These are phyloP conservation scores for Sonneratia alba DNA, from an alignment of 345 rosid genomes.

Conservation along the genomic window DNA sequence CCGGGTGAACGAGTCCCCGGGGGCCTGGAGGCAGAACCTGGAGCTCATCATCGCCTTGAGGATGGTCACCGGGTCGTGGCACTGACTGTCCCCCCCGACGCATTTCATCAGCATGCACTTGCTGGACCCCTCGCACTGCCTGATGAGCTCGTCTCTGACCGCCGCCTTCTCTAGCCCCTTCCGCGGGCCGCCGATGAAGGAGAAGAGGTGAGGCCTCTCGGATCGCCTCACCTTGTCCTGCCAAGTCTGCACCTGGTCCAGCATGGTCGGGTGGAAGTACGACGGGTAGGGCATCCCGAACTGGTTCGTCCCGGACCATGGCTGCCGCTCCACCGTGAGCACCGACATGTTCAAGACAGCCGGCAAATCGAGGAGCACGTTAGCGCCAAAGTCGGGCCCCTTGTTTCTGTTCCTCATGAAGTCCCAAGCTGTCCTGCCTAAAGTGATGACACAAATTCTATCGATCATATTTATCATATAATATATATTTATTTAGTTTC, in stretches of 20 bases:
- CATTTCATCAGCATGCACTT: conserved; percentile 35
- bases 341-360: conserved; percentile 44
- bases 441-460: background rate
- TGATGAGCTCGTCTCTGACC: conserved; percentile 37
- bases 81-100: conserved; percentile 12
- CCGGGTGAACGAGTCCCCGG: conserved; percentile 53
- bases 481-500: too few species aligned
- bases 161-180: conserved; percentile 37
- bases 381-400: conserved; percentile 44
- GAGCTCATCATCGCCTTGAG: conserved; percentile 30
- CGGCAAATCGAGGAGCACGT: conserved; percentile 34
- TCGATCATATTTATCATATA: background rate
- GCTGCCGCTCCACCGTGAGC: conserved; percentile 44
- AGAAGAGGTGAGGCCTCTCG: conserved; percentile 31
- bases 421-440: conserved; percentile 53
- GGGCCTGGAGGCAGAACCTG: conserved; percentile 45
- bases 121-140: conserved; percentile 35
- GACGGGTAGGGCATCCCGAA: conserved; percentile 52
- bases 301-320: conserved; percentile 33
- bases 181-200: conserved; percentile 47
- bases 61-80: conserved; percentile 29
- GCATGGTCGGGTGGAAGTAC: conserved; percentile 45
- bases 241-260: conserved; percentile 31
- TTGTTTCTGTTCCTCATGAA: conserved; percentile 29
- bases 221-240: conserved; percentile 18